Evolutionary conservation across 2,329 filamentous ascomycete species (phyloP).

Genomic region (Ceratocystis albifundus): DNA sequence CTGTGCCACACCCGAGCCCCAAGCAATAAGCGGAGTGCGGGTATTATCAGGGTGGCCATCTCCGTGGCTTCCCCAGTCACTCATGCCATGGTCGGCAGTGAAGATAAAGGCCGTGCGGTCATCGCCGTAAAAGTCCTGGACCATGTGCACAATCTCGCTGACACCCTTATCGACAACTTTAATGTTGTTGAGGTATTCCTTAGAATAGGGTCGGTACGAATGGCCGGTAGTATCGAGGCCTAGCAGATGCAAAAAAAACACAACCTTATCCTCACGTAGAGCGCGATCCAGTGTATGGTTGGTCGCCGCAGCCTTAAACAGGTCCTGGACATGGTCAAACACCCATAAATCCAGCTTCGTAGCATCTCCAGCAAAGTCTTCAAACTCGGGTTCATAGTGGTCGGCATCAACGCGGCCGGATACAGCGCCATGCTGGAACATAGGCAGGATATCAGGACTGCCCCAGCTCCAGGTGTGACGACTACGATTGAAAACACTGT

Average conservation of each 20-base stretch:
- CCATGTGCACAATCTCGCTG: slow-evolving; percentile 65
- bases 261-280: slow-evolving; percentile 70
- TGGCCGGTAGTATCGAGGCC: slow-evolving; percentile 89
- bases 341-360: slow-evolving; percentile 83
- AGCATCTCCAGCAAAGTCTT: slow-evolving; percentile 81
- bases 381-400: slow-evolving; percentile 69
- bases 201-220: slow-evolving; percentile 76
- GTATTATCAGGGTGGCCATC: slow-evolving; percentile 97
- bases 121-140: slow-evolving; percentile 75
- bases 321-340: slow-evolving; percentile 79
- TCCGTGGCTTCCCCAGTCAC: slow-evolving; percentile 96
- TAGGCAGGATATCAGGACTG: slow-evolving; percentile 89
- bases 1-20: slow-evolving; percentile 81
- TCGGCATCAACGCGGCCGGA: slow-evolving; percentile 79
- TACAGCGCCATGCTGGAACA: slow-evolving; percentile 91
- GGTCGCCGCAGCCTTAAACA: slow-evolving; percentile 68
- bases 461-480: slow-evolving; percentile 99
- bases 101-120: slow-evolving; percentile 89
- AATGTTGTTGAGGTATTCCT: slow-evolving; percentile 89
- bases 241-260: slow-evolving; percentile 91
- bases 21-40: slow-evolving; percentile 78
- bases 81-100: slow-evolving; percentile 98
- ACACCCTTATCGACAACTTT: slow-evolving; percentile 88
- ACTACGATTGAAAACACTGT: slow-evolving; percentile 96
- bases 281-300: slow-evolving; percentile 64